Base-by-base conservation (phyloP, 306 rosid genomes). In the Mimosa pudica region DNA sequence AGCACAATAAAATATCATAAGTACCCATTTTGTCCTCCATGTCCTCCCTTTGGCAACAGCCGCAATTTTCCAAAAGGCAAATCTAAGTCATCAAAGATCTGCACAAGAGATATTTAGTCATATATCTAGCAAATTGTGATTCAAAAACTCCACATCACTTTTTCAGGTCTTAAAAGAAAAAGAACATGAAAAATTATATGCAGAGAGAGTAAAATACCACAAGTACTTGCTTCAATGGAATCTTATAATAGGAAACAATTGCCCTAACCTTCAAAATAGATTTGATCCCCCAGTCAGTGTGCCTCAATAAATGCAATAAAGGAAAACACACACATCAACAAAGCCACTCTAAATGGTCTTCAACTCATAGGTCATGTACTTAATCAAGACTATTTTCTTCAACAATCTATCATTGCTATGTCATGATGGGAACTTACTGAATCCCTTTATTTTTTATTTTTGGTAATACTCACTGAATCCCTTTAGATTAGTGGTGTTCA, bases 1-100 rank as follows among this genome's bases (percentile, higher is more conserved):
- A 52, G 76, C 45, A 67, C 61, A 73, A 48, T 47, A 49, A 66
- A 30, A 80, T 75, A 78, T 44, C 64, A 9, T 62, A 80, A 54
- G 84, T 88, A 93, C 98, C 99, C 98, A 68, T 95, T 93, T 49
- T 93, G 99, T 71, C 99, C 99, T 89, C 99, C 98, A 70, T 93
- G 99, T 51, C 98, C 98, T 38, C 98, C 98, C 86, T 95, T 95
- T 38, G 99, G 99, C 88, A 91, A 85, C 72, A 95, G 77, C 87
- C 91, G 89, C 82, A 91, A 54, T 87, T 93, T 93, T 51, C 89
- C 94, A 85, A 95, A 93, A 5, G 99, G 98, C 81, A 93, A 88
- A 87, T 95, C 98, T 80, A 95, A 69, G 90, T 95, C 99, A 33
- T 95, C 99, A 76, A 90, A 91, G 57, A 95, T 84, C 99, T 95